Percentiles rank a stretch among this genome's conserved stretches.
phyloP scores from a whole-genome alignment of 148 eudicot genomes.

The Agrostemma githago region DNA sequence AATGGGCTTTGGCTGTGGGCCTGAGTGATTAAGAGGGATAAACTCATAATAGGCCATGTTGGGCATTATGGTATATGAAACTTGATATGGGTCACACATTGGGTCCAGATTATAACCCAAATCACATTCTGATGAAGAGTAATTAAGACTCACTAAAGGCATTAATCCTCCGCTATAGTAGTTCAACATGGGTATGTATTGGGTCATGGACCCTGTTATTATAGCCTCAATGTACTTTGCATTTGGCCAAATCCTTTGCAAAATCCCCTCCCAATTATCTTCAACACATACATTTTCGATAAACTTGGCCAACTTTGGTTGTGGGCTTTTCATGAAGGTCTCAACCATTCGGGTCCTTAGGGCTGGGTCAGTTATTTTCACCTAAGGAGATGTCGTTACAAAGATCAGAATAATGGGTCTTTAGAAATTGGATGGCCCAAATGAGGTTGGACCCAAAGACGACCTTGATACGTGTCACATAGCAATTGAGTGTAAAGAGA shows the following conservation, averaged over 20 bases:
- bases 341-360: constrained; percentile 33
- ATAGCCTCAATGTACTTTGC: neutral
- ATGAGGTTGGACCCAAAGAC: constrained; percentile 54
- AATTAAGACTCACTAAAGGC: neutral
- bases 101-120: constrained; percentile 66
- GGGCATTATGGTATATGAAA: constrained; percentile 72
- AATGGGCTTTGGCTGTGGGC: constrained; percentile 21
- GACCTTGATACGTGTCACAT: constrained; percentile 59
- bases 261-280: constrained; percentile 63
- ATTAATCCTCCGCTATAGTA: constrained; percentile 21
- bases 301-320: constrained; percentile 43
- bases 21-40: constrained; percentile 41
- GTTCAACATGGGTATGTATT: constrained; percentile 1
- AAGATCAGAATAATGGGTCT: neutral
- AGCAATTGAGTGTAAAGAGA: constrained; percentile 83
- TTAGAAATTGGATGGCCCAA: neutral
- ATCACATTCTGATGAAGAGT: constrained; percentile 3
- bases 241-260: constrained; percentile 28
- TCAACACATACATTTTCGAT: constrained; percentile 37
- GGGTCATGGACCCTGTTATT: constrained; percentile 2
- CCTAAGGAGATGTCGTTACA: neutral
- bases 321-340: constrained; percentile 36
- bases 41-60: constrained; percentile 84
- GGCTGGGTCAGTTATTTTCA: constrained; percentile 37
- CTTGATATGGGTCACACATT: constrained; percentile 47